Percentiles rank a stretch among this genome's conserved stretches.
Evolutionary conservation across 345 rosid species (phyloP).

Genomic region (Carallia pectinifolia): DNA sequence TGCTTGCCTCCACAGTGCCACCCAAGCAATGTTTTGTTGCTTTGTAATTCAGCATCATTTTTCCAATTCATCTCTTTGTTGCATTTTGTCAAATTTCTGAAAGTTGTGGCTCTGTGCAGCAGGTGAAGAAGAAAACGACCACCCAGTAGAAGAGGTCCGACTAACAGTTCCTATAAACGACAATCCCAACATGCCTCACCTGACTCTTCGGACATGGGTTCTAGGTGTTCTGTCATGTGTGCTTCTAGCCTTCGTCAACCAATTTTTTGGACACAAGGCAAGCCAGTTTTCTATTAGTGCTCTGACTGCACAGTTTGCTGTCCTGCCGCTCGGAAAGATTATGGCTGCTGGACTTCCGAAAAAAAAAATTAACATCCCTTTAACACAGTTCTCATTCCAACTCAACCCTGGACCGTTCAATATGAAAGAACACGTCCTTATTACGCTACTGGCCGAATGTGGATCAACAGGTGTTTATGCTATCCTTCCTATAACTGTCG

Average conservation of each 20-base stretch:
- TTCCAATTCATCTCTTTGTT: no score
- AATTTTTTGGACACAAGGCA: slow-evolving; percentile 38
- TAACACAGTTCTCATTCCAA: slow-evolving; percentile 44
- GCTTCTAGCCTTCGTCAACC: slow-evolving; percentile 35
- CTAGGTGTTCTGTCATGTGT: slow-evolving; percentile 37
- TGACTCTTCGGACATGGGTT: slow-evolving; percentile 50
- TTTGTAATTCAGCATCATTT: no score
- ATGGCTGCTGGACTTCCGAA: slow-evolving; percentile 41
- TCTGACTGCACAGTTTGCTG: slow-evolving; percentile 39
- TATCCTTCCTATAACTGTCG: slow-evolving; percentile 21
- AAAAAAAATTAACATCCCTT: slow-evolving; percentile 21
- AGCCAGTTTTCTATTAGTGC: slow-evolving; percentile 25
- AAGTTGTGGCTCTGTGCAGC: neutral
- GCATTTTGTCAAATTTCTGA: no score
- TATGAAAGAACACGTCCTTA: slow-evolving; percentile 46
- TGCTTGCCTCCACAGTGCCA: no score
- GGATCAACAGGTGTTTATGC: slow-evolving; percentile 34
- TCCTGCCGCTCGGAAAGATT: slow-evolving; percentile 39
- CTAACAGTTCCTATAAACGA: slow-evolving; percentile 41
- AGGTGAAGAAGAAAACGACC: slow-evolving; percentile 26
- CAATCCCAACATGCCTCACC: slow-evolving; percentile 31
- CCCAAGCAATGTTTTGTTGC: no score
- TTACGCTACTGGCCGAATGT: slow-evolving; percentile 41
- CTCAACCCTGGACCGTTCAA: slow-evolving; percentile 55
- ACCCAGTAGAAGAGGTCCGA: slow-evolving; percentile 39